Evolutionary conservation across 2,329 filamentous ascomycete species (phyloP).

Genomic region (Fonsecaea erecta): DNA sequence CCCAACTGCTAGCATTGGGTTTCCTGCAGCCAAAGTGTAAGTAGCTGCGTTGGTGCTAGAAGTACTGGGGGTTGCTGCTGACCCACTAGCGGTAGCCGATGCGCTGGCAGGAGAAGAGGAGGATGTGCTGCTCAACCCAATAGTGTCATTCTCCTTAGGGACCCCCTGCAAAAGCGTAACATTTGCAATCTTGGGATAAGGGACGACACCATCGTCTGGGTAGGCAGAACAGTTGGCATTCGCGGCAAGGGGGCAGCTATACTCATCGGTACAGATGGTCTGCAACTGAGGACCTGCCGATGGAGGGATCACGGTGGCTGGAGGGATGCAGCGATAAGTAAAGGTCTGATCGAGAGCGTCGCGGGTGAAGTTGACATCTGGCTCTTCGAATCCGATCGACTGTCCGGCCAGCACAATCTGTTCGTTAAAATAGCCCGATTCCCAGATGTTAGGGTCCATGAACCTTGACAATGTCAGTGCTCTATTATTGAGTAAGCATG

Average conservation of each 20-base stretch:
- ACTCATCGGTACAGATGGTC: slow-evolving; percentile 24
- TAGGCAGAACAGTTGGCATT: slow-evolving; percentile 30
- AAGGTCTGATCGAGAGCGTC: slow-evolving; percentile 57
- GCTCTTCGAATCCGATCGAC: slow-evolving; percentile 63
- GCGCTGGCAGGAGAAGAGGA: slow-evolving; percentile 10
- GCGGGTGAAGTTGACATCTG: slow-evolving; percentile 58
- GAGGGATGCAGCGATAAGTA: slow-evolving; percentile 57
- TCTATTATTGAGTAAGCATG: neutral
- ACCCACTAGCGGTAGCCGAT: slow-evolving; percentile 14
- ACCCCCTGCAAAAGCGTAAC: slow-evolving; percentile 19
- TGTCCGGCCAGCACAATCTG: slow-evolving; percentile 59
- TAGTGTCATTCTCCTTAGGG: slow-evolving; percentile 23
- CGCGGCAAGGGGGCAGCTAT: slow-evolving; percentile 18
- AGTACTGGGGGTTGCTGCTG: slow-evolving; percentile 13
- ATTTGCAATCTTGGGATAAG: slow-evolving; percentile 24
- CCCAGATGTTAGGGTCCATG: slow-evolving; percentile 59
- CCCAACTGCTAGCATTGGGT: slow-evolving; percentile 9
- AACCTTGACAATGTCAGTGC: slow-evolving; percentile 43
- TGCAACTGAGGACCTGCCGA: slow-evolving; percentile 30
- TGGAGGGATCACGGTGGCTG: slow-evolving; percentile 39
- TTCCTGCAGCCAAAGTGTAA: slow-evolving; percentile 11
- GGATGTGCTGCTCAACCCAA: slow-evolving; percentile 1
- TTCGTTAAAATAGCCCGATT: slow-evolving; percentile 62
- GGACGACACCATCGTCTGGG: slow-evolving; percentile 17
- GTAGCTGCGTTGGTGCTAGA: slow-evolving; percentile 23